Conservation (phyloP, 495 filamentous ascomycete species). For the Antarctomyces pellizariae region DNA sequence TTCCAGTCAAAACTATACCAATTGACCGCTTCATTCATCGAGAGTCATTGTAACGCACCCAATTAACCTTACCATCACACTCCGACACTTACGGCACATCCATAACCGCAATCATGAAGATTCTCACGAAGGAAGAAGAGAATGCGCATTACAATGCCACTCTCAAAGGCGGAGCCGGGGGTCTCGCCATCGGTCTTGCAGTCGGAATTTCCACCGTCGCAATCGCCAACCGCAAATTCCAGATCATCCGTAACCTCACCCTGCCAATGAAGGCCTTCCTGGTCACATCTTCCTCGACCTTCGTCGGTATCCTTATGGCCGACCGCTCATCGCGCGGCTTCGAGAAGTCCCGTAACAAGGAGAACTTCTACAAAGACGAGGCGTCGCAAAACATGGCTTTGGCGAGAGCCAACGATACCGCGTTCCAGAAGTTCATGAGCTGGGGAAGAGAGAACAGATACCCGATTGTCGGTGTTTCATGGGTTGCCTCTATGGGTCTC, state of each 20-base stretch:
- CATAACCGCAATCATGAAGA: constrained; percentile 44
- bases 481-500: constrained; percentile 62
- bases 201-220: constrained; percentile 36
- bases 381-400: constrained; percentile 18
- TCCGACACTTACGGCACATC: too few relatives aligned
- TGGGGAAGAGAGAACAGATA: constrained; percentile 68
- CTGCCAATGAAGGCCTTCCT: constrained; percentile 81
- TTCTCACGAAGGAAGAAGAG: constrained; percentile 88
- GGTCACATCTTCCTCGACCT: constrained; percentile 59
- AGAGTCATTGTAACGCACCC: too few relatives aligned
- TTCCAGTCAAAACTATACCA: too few relatives aligned
- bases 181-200: constrained; percentile 38
- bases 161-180: constrained; percentile 52
- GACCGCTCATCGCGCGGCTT: constrained; percentile 55
- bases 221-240: constrained; percentile 36
- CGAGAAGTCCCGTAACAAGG: constrained; percentile 44
- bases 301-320: constrained; percentile 64
- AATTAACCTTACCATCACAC: too few relatives aligned
- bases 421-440: constrained; percentile 27
- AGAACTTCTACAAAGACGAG: constrained; percentile 40
- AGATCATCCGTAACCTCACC: constrained; percentile 51
- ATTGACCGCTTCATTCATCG: too few relatives aligned
- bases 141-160: constrained; percentile 36
- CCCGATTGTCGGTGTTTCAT: constrained; percentile 62
- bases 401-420: constrained; percentile 27